Evolutionary conservation across 2,329 filamentous ascomycete species (phyloP), one percentile per base, ranked within the genome.

Genomic region (Plectosphaerella plurivora): DNA sequence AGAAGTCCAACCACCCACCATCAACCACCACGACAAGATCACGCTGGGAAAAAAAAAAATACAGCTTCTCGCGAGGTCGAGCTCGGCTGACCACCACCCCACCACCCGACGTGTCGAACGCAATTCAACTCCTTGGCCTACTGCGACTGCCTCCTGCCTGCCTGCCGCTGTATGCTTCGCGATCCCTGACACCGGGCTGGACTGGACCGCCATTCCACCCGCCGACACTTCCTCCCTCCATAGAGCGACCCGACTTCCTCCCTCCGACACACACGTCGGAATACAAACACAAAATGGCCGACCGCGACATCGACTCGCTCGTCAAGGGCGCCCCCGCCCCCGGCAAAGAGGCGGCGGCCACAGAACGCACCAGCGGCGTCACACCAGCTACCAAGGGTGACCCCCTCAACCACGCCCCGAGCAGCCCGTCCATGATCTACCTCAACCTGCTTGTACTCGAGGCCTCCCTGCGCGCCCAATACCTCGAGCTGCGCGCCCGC

Each of bases 381-480:
- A 60, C 67, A 58, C 68, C 75, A 57, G 61, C 73, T 58, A 59
- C 73, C 60, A 63, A 61, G 60, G 79, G 77, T 61, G 91, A 95
- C 66, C 90, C 91, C 25, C 81, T 93, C 57, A 86, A 85, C 61
- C 84, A 87, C 56, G 84, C 93, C 15, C 92, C 92, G n/a, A 93
- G 89, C 65, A 91, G 90, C 15, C 92, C 92, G 45, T 90, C 91
- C 51, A 94, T 96, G 77, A 97, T 99, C 65, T 99, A 99, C 73
- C 85, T 99, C 63, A 99, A 99, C 71, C 87, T 99, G 22, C 82
- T 99, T 54, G 95, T 99, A 63, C 89, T 99, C 69, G 94, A 99
- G 70, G 91, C 91, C 47, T 96, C 91, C 5, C 78, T 99, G 36
- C 90, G 94, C 59, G 87, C 91, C 22, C 94, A 99, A 64, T 97